phyloP scores from a whole-genome alignment of 169 alveolate genomes.

The Plasmodium knowlesi region DNA sequence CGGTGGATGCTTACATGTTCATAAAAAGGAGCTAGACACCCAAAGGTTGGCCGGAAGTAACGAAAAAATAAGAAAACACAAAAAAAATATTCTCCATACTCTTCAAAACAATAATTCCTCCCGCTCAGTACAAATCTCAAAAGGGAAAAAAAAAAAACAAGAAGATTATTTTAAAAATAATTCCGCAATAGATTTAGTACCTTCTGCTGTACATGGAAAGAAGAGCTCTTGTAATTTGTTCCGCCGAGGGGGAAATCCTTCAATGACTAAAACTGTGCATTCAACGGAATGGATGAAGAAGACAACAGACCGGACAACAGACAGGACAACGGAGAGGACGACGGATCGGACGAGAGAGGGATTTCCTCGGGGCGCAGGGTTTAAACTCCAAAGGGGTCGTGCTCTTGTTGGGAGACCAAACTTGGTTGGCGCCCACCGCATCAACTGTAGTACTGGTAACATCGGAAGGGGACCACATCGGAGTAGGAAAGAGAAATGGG shows the following conservation, averaged over 20 bases:
- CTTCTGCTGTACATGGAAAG: neutral
- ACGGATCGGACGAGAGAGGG: neutral
- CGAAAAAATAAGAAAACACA: neutral
- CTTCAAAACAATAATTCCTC: neutral
- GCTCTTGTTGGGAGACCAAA: neutral
- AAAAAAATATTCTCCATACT: neutral
- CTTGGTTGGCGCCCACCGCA: neutral
- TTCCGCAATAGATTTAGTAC: neutral
- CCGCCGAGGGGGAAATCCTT: neutral
- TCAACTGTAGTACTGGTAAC: neutral
- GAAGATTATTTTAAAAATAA: neutral
- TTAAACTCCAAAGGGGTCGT: neutral
- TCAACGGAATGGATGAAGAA: neutral
- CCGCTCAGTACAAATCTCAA: neutral
- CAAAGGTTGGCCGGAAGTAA: neutral
- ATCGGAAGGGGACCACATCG: neutral
- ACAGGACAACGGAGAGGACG: neutral
- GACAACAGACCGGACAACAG: neutral
- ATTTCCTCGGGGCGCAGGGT: neutral
- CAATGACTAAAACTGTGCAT: neutral
- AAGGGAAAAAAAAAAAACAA: neutral
- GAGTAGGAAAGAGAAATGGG: neutral
- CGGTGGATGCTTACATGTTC: neutral
- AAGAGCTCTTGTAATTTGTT: neutral
- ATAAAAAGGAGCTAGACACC: neutral